phyloP scores from a whole-genome alignment of 208 protist species.

The Leishmania braziliensis region DNA sequence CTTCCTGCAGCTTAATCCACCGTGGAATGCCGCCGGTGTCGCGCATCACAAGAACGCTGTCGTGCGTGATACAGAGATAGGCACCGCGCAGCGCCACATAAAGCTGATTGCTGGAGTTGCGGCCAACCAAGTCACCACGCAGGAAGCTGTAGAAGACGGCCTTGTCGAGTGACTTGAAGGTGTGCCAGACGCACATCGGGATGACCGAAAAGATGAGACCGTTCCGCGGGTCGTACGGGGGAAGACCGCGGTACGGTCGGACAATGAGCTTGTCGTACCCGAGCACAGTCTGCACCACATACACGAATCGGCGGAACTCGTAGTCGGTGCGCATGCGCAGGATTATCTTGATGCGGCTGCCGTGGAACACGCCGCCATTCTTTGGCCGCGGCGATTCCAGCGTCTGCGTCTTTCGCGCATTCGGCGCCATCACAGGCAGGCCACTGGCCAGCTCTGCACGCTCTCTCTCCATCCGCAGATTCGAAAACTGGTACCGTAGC shows the following conservation, averaged over 20 bases:
- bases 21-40: conserved; percentile 61
- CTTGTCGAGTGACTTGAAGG: conserved; percentile 63
- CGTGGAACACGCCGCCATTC: conserved; percentile 21
- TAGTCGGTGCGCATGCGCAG: conserved; percentile 65
- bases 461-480: conserved; percentile 53
- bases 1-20: conserved; percentile 59
- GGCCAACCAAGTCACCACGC: conserved; percentile 59
- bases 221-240: conserved; percentile 79
- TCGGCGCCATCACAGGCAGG: conserved; percentile 11
- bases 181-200: conserved; percentile 71
- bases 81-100: conserved; percentile 38
- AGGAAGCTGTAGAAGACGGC: conserved; percentile 68
- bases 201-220: conserved; percentile 62
- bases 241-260: conserved; percentile 64
- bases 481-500: conserved; percentile 63
- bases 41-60: conserved; percentile 61
- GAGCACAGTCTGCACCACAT: conserved; percentile 64
- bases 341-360: conserved; percentile 36
- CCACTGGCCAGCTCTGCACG: conserved; percentile 30
- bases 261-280: conserved; percentile 69
- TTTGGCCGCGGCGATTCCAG: conserved; percentile 54
- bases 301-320: conserved; percentile 64
- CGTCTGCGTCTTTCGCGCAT: conserved; percentile 40
- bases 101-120: conserved; percentile 34
- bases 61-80: conserved; percentile 74